Base-by-base conservation (phyloP, 768 basidiomycete species). In the Cystobasidiopsis lactophilus region DNA sequence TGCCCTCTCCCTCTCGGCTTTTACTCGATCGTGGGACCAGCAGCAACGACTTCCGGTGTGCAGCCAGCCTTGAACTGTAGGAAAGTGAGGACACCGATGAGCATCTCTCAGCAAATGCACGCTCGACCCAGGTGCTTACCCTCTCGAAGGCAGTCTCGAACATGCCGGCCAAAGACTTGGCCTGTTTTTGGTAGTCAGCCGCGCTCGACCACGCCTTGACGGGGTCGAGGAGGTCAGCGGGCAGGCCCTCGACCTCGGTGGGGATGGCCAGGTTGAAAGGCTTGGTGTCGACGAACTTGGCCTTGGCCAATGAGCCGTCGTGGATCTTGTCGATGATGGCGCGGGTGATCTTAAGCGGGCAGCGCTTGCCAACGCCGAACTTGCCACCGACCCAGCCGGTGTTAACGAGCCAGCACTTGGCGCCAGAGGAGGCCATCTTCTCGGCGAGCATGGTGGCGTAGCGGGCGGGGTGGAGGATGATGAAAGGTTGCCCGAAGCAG, bases 401-500 rank as follows among this genome's bases (percentile, higher is more conserved):
- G 79, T 98, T 96, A 77, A 98, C 82, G 65, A 96, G 74, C 85
- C 86, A 98, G 73, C 89, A 93, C 68, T 86, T 69, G 61, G 88
- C 86, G 52, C 83, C 75, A 71, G 82, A 73, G 68, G 78, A 76
- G 53, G 78, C 69, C 89, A 98, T 96, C 62, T 82, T 78, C 59
- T 85, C 80, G 0, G 91, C 86, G 60, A 98, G 74, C 93, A 98
- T 98, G 68, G 80, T 75, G 39, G 93, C 91, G 68, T 98, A 98
- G 57, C 88, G 81, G 33, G 39, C 56, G 23, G 38, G 43, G 69
- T 93, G 91, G 52, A 93, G 82, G 60, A 95, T 80, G 66, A 98
- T 95, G 76, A 98, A 96, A n/a, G 93, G 93, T 39, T 89, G 86
- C 60, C 82, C 83, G 76, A 95, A 98, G 70, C 93, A 96, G 30